Percentiles rank a stretch among this genome's conserved stretches.
Evolutionary conservation across 2,329 filamentous ascomycete species (phyloP).

Genomic region (Trichoderma sp.): DNA sequence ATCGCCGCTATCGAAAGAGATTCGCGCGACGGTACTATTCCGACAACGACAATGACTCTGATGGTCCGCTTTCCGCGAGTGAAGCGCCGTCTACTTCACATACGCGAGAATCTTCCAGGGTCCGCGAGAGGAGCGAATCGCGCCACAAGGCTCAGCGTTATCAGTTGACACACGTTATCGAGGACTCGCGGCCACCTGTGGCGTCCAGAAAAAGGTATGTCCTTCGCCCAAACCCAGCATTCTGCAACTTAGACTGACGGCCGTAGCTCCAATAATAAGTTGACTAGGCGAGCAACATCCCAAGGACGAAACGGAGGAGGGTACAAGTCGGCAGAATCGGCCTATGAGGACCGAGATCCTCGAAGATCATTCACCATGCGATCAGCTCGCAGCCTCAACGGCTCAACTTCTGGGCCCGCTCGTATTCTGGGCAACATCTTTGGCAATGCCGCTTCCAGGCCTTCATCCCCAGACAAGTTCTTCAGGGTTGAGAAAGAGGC

Average conservation of each 20-base stretch:
- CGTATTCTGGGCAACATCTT: constrained; percentile 2
- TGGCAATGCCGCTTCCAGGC: constrained; percentile 19
- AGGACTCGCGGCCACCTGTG: constrained; percentile 41
- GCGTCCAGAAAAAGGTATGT: constrained; percentile 39
- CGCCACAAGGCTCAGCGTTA: constrained; percentile 36
- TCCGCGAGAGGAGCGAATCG: constrained; percentile 38
- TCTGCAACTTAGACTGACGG: neutral
- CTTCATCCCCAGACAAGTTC: constrained; percentile 32
- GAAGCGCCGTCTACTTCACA: constrained; percentile 36
- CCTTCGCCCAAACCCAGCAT: neutral
- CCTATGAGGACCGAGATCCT: constrained; percentile 28
- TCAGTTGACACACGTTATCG: constrained; percentile 39
- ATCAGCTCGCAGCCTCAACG: constrained; percentile 31
- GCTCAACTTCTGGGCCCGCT: constrained; percentile 21
- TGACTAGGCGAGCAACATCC: constrained; percentile 23
- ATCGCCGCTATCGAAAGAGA: constrained; percentile 25
- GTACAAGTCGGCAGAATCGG: constrained; percentile 32
- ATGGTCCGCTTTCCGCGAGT: constrained; percentile 33
- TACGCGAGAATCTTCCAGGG: constrained; percentile 36
- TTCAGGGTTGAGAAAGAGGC: constrained; percentile 33
- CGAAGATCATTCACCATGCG: constrained; percentile 30
- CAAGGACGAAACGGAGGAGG: constrained; percentile 8
- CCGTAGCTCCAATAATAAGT: constrained; percentile 24
- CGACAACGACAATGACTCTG: constrained; percentile 32
- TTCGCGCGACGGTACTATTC: constrained; percentile 29